Conservation (phyloP, 75 land plant species). For the Cryptomeria japonica region DNA sequence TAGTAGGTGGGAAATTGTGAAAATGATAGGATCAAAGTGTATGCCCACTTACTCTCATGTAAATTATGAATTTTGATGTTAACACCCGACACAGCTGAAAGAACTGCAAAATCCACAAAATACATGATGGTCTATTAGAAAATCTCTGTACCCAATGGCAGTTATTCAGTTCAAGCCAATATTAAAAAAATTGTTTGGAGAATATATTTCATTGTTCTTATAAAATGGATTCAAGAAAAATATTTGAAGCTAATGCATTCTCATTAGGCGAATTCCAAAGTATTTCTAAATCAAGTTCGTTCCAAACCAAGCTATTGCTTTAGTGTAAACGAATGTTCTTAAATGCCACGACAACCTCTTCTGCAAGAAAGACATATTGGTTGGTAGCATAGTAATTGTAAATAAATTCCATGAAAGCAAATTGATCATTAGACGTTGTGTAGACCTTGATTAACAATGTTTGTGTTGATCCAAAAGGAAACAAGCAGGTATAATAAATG, state of each 20-base stretch:
- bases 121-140: background rate
- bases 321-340: background rate
- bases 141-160: background rate
- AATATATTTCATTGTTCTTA: background rate
- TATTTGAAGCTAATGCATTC: background rate
- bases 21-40: background rate
- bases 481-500: background rate
- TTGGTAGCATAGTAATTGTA: background rate
- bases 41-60: slow-evolving; percentile 51
- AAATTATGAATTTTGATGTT: slow-evolving; percentile 53
- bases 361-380: background rate
- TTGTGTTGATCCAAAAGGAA: background rate
- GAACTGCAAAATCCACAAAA: slow-evolving; percentile 42
- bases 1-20: background rate
- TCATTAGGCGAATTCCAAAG: background rate
- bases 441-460: background rate
- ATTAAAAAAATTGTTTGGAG: background rate
- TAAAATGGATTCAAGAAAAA: background rate
- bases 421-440: background rate
- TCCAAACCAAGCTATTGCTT: background rate
- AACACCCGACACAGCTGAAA: slow-evolving; percentile 78
- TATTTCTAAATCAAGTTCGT: background rate
- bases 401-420: background rate
- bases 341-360: background rate
- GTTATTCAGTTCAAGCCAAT: background rate